A percentile compares a stretch with the other conserved stretches of the same genome.
phyloP scores from a whole-genome alignment of 1,284 basidiomycete genomes.

The Pseudozyma pruni region DNA sequence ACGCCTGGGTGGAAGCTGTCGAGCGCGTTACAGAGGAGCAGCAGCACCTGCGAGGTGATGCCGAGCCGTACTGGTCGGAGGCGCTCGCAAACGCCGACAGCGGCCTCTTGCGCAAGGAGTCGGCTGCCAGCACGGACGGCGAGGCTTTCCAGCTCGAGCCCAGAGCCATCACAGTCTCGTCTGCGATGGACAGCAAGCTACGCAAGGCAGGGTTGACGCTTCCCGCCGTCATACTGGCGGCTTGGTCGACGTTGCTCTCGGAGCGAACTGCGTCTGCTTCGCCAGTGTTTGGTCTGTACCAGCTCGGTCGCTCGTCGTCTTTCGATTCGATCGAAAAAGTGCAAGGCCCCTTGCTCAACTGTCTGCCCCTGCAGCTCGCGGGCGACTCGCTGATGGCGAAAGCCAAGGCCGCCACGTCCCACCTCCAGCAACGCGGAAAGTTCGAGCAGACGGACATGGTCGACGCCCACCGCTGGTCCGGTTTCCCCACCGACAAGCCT shows the following conservation, averaged over 20 bases:
- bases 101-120: slow-evolving; percentile 7
- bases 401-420: slow-evolving; percentile 5
- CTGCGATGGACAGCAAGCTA: slow-evolving; percentile 14
- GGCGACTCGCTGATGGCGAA: slow-evolving; percentile 10
- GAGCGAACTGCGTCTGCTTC: slow-evolving; percentile 1
- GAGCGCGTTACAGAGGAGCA: slow-evolving; percentile 16
- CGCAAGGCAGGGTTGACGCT: slow-evolving; percentile 32
- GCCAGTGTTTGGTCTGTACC: slow-evolving; percentile 52
- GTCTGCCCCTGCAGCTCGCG: slow-evolving; percentile 45
- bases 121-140: not conserved
- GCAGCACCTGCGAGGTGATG: slow-evolving; percentile 3
- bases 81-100: slow-evolving; percentile 6
- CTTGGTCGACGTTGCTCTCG: slow-evolving; percentile 45
- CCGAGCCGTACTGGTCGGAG: slow-evolving; percentile 30
- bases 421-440: slow-evolving; percentile 24
- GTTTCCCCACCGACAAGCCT: slow-evolving; percentile 8
- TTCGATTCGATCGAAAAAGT: slow-evolving; percentile 45
- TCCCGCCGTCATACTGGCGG: slow-evolving; percentile 40
- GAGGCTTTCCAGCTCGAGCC: slow-evolving; percentile 22
- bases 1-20: slow-evolving; percentile 30
- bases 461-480: slow-evolving; percentile 32
- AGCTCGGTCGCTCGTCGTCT: slow-evolving; percentile 39
- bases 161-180: slow-evolving; percentile 5
- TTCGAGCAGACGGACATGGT: slow-evolving; percentile 47
- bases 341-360: slow-evolving; percentile 49